Percentiles rank a stretch among this genome's conserved stretches.
Evolutionary conservation across 1,284 basidiomycete genomes (phyloP).

Genomic region (Mrakiaceae sp.): DNA sequence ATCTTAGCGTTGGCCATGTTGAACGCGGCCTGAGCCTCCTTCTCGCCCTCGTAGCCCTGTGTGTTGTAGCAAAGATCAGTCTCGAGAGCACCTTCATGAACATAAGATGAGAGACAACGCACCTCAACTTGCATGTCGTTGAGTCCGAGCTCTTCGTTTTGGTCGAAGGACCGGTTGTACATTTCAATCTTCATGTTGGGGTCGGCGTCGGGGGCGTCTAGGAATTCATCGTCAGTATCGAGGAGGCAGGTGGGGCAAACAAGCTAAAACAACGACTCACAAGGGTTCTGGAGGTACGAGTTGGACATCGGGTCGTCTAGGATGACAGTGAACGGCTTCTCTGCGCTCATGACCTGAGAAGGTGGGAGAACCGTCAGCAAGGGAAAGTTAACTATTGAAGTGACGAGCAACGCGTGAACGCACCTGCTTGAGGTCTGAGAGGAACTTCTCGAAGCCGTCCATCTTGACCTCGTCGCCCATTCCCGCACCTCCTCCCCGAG

Average conservation of each 20-base stretch:
- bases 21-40: constrained; percentile 15
- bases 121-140: constrained; percentile 91
- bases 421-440: constrained; percentile 66
- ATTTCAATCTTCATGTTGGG: constrained; percentile 75
- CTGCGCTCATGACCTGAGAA: constrained; percentile 58
- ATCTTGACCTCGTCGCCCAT: constrained; percentile 39
- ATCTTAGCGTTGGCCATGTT: neutral
- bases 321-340: constrained; percentile 76
- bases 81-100: no score
- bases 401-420: constrained; percentile 20
- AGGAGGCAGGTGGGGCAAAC: neutral
- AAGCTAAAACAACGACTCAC: constrained; percentile 22
- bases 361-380: constrained; percentile 2
- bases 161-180: constrained; percentile 76
- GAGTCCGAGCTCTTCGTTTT: constrained; percentile 91
- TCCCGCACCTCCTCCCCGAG: constrained; percentile 23
- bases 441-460: constrained; percentile 58
- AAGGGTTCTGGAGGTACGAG: constrained; percentile 91
- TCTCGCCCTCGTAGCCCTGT: constrained; percentile 17
- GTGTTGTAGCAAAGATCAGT: neutral
- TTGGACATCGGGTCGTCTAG: constrained; percentile 93
- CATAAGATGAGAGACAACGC: neutral
- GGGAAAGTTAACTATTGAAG: neutral
- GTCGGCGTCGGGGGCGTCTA: constrained; percentile 73
- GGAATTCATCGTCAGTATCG: neutral